These are phyloP conservation scores for Nitzschia sp. DNA, from an alignment of 108 stramenopile species.

Conservation along the genomic window DNA sequence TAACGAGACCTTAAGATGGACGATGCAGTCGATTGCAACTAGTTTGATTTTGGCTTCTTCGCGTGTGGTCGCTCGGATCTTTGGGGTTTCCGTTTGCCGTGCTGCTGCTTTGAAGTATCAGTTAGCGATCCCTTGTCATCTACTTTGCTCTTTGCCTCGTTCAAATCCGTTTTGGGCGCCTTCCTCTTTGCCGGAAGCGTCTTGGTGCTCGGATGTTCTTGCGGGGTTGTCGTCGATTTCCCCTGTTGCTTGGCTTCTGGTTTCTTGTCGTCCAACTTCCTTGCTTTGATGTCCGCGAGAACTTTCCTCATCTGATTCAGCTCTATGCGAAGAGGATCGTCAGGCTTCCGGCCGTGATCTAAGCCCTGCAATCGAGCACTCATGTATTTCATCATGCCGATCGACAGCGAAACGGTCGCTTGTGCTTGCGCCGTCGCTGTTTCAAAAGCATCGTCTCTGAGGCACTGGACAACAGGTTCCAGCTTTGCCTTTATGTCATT, in stretches of 20 bases:
- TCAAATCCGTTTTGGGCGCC: no score
- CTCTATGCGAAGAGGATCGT: slow-evolving; percentile 72
- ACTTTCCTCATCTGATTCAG: slow-evolving; percentile 69
- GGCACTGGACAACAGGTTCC: slow-evolving; percentile 30
- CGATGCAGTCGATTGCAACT: no score
- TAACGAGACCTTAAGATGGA: no score
- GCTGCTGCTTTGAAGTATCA: no score
- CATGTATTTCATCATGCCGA: slow-evolving; percentile 86
- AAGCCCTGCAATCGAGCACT: slow-evolving; percentile 65
- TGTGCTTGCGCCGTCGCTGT: slow-evolving; percentile 46
- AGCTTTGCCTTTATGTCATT: slow-evolving; percentile 29
- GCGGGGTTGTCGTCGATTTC: neutral
- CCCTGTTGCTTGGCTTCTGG: neutral
- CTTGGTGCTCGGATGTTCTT: neutral
- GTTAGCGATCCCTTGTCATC: no score
- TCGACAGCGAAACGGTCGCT: slow-evolving; percentile 67
- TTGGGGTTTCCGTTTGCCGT: no score
- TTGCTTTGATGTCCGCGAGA: slow-evolving; percentile 50
- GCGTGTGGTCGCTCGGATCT: no score
- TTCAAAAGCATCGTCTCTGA: slow-evolving; percentile 29
- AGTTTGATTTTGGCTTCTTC: no score
- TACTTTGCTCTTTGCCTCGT: no score
- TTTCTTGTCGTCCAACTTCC: neutral
- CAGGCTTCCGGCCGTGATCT: slow-evolving; percentile 56
- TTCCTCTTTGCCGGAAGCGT: neutral